These are phyloP conservation scores for Luffa aegyptiaca DNA, from an alignment of 306 rosid genomes.

Conservation along the genomic window DNA sequence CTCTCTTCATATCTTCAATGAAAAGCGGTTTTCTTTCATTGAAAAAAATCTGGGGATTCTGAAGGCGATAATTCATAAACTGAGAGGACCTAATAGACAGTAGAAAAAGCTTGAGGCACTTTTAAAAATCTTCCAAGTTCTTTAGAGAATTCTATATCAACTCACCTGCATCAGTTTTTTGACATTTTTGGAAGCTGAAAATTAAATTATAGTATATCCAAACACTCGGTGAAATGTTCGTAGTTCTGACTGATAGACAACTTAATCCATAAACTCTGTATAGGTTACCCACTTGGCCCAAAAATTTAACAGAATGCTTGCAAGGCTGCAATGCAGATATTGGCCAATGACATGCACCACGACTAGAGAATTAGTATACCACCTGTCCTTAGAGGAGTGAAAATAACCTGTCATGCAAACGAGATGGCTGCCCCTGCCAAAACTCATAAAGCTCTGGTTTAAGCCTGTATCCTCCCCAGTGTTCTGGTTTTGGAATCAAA, in stretches of 20 bases:
- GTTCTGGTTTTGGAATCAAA: slow-evolving; percentile 70
- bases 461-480: slow-evolving; percentile 98
- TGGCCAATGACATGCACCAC: slow-evolving; percentile 2
- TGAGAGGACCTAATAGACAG: neutral
- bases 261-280: neutral
- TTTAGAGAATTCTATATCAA: neutral
- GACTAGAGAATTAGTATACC: slow-evolving; percentile 15
- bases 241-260: neutral
- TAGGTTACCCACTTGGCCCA: neutral
- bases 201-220: neutral
- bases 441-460: slow-evolving; percentile 75
- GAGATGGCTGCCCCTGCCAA: slow-evolving; percentile 97
- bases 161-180: neutral
- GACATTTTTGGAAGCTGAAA: neutral
- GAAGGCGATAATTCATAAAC: neutral
- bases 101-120: neutral
- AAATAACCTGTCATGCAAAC: slow-evolving; percentile 98
- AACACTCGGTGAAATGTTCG: neutral
- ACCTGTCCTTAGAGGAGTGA: slow-evolving; percentile 46
- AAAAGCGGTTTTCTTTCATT: neutral
- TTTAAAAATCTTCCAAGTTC: neutral
- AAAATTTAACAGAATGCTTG: neutral
- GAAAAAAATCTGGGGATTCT: neutral
- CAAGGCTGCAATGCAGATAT: neutral
- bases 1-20: neutral